Evolutionary conservation across 129 eudicot genomes (phyloP).

Genomic region (Scalesia atractyloides): DNA sequence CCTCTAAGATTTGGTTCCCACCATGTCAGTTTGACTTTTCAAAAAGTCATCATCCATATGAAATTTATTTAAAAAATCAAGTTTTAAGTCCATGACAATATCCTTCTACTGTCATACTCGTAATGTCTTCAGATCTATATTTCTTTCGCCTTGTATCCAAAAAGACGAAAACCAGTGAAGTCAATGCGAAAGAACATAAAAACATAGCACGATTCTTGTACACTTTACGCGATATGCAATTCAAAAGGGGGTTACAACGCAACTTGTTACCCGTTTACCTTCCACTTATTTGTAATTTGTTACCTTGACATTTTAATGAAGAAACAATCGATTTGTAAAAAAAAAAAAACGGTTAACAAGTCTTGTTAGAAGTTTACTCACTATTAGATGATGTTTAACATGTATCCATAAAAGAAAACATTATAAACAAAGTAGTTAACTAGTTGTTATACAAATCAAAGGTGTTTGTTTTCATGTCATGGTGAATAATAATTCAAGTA

Average conservation of each 20-base stretch:
- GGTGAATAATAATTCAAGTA: conserved; percentile 38
- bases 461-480: conserved; percentile 27
- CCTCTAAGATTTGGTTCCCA: too few species aligned
- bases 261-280: too few species aligned
- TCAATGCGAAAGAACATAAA: neutral
- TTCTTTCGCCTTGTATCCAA: neutral
- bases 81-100: too few species aligned
- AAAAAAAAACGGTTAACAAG: neutral
- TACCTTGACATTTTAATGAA: too few species aligned
- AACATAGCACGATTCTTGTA: neutral
- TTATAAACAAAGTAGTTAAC: neutral
- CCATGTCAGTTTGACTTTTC: too few species aligned
- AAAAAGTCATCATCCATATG: too few species aligned
- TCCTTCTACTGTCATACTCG: too few species aligned
- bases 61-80: too few species aligned
- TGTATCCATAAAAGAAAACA: conserved; percentile 7
- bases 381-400: neutral
- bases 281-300: too few species aligned
- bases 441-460: conserved; percentile 28
- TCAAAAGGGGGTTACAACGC: too few species aligned
- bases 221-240: neutral
- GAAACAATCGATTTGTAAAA: too few species aligned
- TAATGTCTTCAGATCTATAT: too few species aligned
- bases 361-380: conserved; percentile 27
- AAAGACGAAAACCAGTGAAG: neutral